Percentiles rank a stretch among this genome's conserved stretches.
These are phyloP conservation scores for Neotropicomus parvogracilis DNA, from an alignment of 1,284 basidiomycete genomes.

Conservation along the genomic window DNA sequence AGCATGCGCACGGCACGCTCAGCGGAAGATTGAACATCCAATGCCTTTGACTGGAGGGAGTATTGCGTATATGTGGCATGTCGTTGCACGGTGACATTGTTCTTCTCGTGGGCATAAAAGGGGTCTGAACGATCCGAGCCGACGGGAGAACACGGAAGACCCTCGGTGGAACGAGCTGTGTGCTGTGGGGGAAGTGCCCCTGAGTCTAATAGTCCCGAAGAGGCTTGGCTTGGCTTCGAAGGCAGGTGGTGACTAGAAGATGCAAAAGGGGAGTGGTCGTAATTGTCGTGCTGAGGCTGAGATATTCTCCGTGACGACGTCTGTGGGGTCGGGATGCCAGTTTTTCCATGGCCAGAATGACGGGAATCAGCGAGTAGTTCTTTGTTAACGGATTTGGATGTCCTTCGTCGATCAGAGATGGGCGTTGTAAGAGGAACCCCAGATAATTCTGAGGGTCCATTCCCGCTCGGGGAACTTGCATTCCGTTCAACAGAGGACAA, in stretches of 20 bases:
- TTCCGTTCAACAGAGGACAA: background rate
- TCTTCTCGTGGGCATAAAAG: conserved; percentile 1
- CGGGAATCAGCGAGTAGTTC: background rate
- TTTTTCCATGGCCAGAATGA: background rate
- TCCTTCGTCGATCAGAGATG: conserved; percentile 3
- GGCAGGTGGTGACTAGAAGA: background rate
- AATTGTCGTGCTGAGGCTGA: background rate
- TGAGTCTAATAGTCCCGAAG: background rate
- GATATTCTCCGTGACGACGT: conserved; percentile 7
- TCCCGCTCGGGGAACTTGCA: background rate
- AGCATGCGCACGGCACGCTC: conserved; percentile 5
- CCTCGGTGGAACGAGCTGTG: background rate
- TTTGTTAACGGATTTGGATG: background rate
- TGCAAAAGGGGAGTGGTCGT: conserved; percentile 3
- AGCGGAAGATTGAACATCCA: conserved; percentile 4
- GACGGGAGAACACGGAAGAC: background rate
- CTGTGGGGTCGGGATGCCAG: conserved; percentile 20
- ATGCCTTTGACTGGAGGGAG: background rate
- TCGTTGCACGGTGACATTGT: background rate
- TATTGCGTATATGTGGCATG: background rate
- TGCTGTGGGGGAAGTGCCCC: background rate
- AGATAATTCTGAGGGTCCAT: background rate
- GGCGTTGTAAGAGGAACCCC: conserved; percentile 11
- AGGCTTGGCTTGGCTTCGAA: background rate
- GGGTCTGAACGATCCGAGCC: background rate